Base-by-base conservation (phyloP, 1,284 basidiomycete species). In the Ganoderma sinense region DNA sequence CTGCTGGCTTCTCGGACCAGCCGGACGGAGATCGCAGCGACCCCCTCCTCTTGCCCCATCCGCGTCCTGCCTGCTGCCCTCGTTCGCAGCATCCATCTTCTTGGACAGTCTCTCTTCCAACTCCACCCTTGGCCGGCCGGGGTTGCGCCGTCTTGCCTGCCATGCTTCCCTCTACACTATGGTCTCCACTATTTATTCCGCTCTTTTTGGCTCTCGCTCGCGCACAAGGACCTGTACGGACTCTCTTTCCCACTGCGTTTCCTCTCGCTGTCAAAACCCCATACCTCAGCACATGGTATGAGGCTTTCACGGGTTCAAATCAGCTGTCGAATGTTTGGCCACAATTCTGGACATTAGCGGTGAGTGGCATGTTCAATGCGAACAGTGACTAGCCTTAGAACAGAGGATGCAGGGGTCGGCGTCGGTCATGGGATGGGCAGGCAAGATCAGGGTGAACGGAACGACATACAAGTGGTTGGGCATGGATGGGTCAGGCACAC, bases 401-500 rank as follows among this genome's bases (percentile, higher is more conserved):
- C 51, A 29, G 16, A 29, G 16, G 29, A 11, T 7, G n/a, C 23
- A 69, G 68, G 26, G 41, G 16, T 3, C 2, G 41, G 2, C 1
- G 20, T 43, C 23, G 3, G 62, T 62, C 2, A 61, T 69, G 33
- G 76, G 69, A 3, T 73, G 74, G 75, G 64, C 69, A 2, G 76
- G 76, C 53, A 69, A 67, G 26, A 66, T 76, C 51, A 71, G 74
- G 51, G 71, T 77, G 20, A 75, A 77, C 69, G 68, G 71, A 6
- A 51, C 36, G n/a, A 68, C 70, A 1, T 77, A 73, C 64, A 29
- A 45, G 56, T 77, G 76, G 76, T 41, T 75, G 29, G 76, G 76
- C 2, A 18, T 20, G 4, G 63, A 68, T 43, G 2, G 45, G 31
- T 4, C 48, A 48, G 7, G 36, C 23, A 14, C 40, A 1, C 23